Base-by-base conservation (phyloP, 108 stramenopile species). In the Mediolabrus comicus region DNA sequence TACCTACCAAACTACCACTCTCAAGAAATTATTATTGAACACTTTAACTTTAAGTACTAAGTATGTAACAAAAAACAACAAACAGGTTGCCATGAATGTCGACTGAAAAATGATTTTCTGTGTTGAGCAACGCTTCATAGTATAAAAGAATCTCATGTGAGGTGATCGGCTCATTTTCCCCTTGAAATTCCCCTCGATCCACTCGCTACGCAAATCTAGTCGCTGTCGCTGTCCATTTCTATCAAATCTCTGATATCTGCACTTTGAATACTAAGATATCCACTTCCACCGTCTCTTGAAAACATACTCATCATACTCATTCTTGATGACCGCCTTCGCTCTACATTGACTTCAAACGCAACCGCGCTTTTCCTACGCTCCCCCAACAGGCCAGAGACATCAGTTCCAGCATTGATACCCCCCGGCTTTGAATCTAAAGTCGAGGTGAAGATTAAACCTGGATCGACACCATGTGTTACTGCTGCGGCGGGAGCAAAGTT, bases 391-490 rank as follows among this genome's bases (percentile, higher is more conserved):
- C 65, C 65, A 19, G 70, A 71, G 29, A 79, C 27, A 51, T 79
- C 77, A 3, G 70, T 79, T 43, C 77, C 77, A 5, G 70, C 31
- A 67, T 79, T 79, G 31, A 79, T 22, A 27, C 77, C 77, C 17
- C 70, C 70, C 13, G 77, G 77, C 36, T 67, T 79, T 26, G 77
- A 29, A 55, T 79, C 77, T 30, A 79, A 67, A 9, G 77, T 79
- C 2, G 77, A 79, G 10, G 77, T 79, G 61, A 79, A 79, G 5
- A 79, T 35, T 65, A 79, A 33, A 22, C 77, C 77, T 14, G 66
- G 77, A 71, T 79, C 70, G 17, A 36, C 12, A 54, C 52, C 16
- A 5, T 66, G 53, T 19, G 35, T 62, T 39, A 62, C 14, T 25
- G 67, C 27, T 41, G 74, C 74, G 1, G 54, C 24, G 5, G 59